A percentile compares a stretch with the other conserved stretches of the same genome.
Evolutionary conservation across 108 stramenopile genomes (phyloP).

Genomic region (Nannochloropsis gaditana): DNA sequence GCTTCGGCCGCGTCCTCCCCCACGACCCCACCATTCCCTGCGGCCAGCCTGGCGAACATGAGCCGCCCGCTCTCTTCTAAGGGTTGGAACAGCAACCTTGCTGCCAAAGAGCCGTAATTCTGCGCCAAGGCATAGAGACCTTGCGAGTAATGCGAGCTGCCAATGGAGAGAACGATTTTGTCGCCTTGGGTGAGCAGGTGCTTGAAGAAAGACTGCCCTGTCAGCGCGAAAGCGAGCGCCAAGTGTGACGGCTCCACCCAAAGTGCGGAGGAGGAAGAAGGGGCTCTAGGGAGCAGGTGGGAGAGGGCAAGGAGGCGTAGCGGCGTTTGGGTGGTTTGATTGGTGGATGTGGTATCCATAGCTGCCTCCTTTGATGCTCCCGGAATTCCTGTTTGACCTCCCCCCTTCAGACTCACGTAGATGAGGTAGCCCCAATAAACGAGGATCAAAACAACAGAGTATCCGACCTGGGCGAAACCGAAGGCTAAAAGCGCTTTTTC

Average conservation of each 20-base stretch:
- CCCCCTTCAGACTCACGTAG: not conserved
- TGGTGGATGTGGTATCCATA: not conserved
- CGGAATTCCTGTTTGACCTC: too few species aligned
- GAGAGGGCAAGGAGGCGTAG: constrained; percentile 1
- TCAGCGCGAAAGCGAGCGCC: constrained; percentile 26
- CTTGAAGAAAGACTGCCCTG: constrained; percentile 47
- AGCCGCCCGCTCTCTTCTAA: constrained; percentile 52
- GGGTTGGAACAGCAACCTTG: constrained; percentile 54
- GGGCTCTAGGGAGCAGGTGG: not conserved
- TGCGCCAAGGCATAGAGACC: constrained; percentile 55
- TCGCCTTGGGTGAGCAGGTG: constrained; percentile 57
- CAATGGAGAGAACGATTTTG: constrained; percentile 48
- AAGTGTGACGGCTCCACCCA: constrained; percentile 30
- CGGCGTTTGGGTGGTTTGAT: not conserved
- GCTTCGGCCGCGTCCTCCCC: constrained; percentile 1
- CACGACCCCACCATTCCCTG: constrained; percentile 18
- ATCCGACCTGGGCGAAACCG: constrained; percentile 11
- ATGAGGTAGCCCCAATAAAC: constrained; percentile 11
- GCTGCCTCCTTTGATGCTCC: not conserved
- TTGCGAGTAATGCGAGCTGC: constrained; percentile 46
- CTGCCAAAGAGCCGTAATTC: constrained; percentile 55
- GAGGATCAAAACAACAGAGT: not conserved
- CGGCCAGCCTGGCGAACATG: constrained; percentile 50
- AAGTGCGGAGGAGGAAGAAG: not conserved
- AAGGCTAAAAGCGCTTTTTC: not conserved